These are phyloP conservation scores for Chaetomium strumarium DNA, from an alignment of 2,329 filamentous ascomycete genomes.

Conservation along the genomic window DNA sequence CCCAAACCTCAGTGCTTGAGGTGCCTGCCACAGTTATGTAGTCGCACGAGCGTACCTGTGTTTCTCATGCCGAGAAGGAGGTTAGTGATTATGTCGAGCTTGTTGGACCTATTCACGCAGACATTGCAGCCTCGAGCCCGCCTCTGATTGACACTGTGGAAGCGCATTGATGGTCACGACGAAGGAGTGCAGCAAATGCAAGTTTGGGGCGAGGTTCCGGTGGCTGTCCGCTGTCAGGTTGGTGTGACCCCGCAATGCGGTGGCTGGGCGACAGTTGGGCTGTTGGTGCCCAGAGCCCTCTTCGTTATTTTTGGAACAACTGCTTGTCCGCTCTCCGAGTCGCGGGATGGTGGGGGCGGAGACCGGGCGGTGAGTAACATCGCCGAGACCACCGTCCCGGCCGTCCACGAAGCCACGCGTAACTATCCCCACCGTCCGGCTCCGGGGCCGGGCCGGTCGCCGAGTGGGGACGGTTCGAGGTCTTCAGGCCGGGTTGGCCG, in stretches of 20 bases:
- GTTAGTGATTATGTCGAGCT: no score
- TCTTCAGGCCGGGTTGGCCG: background rate
- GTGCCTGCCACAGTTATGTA: no score
- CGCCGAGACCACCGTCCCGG: background rate
- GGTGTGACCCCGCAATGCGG: background rate
- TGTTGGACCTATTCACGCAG: no score
- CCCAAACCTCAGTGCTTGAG: no score
- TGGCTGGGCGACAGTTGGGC: constrained; percentile 6
- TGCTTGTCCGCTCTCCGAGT: background rate
- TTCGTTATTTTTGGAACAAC: constrained; percentile 12
- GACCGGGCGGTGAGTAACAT: background rate
- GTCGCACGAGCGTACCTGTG: no score
- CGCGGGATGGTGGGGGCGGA: background rate
- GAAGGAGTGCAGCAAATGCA: background rate
- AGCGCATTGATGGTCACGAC: background rate
- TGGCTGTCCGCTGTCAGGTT: background rate
- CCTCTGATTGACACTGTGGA: background rate
- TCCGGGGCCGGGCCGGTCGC: constrained; percentile 12
- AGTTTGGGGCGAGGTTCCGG: background rate
- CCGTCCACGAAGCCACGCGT: background rate
- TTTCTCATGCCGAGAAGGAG: no score
- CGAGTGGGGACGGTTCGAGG: background rate
- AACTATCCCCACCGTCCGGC: background rate
- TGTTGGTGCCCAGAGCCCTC: background rate
- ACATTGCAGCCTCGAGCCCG: background rate